Evolutionary conservation across 495 filamentous ascomycete species (phyloP), one percentile per base, ranked within the genome.

Genomic region (Penicillium taxi): DNA sequence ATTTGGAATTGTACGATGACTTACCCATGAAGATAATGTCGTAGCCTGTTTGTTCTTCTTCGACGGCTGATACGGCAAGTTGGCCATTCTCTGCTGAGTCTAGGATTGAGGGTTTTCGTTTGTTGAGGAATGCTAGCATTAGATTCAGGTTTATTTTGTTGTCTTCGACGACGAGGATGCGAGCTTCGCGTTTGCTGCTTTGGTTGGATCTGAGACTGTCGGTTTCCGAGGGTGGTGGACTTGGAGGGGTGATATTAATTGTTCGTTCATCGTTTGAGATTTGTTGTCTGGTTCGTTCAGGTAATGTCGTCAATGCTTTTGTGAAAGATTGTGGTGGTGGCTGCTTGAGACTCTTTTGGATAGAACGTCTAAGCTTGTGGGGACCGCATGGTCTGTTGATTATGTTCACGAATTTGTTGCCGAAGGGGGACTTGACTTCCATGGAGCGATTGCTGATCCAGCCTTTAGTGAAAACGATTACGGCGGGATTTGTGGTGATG

Each of bases 141-240:
- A 84, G 59, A 11, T 72, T 75, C 13, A 84, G 67, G 47, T 86
- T 86, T 48, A 84, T 82, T 15, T 70, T 63, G 53, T 86, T 86
- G 43, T 86, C 81, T 42, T 86, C 81, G 0, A 84, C 81, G 0
- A 84, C 66, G 2, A 84, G 64, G 4, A 83, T 61, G 21, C 53
- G 53, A n/a, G 54, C 20, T 3, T 22, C 32, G 5, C 0, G 2
- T 20, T 21, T 22, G 19, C 18, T 9, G 9, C 8, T 4, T 29
- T 29, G 26, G 26, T 29, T 9, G 26, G 2, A 1, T 13, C 26
- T 3, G 12, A n/a, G n/a, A n/a, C n/a, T n/a, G n/a, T n/a, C n/a
- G n/a, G n/a, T n/a, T n/a, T n/a, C n/a, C n/a, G n/a, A n/a, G n/a
- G n/a, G n/a, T n/a, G n/a, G 12, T 2, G 8, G 7, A 12, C 26